phyloP scores from a whole-genome alignment of 1,139 yeast genomes.

The Yamadazyma conglobata region DNA sequence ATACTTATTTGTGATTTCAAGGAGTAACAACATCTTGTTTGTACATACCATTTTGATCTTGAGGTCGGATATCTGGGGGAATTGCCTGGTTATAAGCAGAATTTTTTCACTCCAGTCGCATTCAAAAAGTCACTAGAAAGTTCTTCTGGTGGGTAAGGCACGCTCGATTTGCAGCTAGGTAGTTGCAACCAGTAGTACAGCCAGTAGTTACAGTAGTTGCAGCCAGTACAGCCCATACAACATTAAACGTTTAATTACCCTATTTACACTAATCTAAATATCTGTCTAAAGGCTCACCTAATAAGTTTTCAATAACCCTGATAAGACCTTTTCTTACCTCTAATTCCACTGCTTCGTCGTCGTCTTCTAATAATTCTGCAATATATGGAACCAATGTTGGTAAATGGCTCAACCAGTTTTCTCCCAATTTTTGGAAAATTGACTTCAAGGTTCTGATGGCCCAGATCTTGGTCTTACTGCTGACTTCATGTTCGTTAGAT shows the following conservation, averaged over 20 bases:
- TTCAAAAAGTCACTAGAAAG: constrained; percentile 10
- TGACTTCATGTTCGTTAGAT: constrained; percentile 31
- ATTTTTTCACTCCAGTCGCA: constrained; percentile 4
- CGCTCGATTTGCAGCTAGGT: constrained; percentile 4
- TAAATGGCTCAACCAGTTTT: constrained; percentile 84
- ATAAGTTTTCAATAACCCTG: constrained; percentile 82
- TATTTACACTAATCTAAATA: constrained; percentile 55
- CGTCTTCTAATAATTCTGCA: constrained; percentile 94
- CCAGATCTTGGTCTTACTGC: constrained; percentile 63
- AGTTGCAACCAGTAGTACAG: background rate
- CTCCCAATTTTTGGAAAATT: constrained; percentile 89
- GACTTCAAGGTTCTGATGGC: constrained; percentile 74
- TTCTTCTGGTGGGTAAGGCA: constrained; percentile 11
- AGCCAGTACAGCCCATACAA: no score
- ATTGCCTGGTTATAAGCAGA: constrained; percentile 3
- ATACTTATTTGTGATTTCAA: no score
- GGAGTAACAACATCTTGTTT: background rate
- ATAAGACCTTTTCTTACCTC: constrained; percentile 93
- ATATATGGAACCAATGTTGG: constrained; percentile 95
- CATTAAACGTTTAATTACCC: background rate
- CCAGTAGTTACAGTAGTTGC: no score
- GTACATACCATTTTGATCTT: constrained; percentile 17
- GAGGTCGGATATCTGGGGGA: constrained; percentile 1
- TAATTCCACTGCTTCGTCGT: constrained; percentile 86
- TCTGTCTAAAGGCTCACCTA: constrained; percentile 93